phyloP scores from a whole-genome alignment of 2,329 filamentous ascomycete genomes.

The Colletotrichum sansevieriae region DNA sequence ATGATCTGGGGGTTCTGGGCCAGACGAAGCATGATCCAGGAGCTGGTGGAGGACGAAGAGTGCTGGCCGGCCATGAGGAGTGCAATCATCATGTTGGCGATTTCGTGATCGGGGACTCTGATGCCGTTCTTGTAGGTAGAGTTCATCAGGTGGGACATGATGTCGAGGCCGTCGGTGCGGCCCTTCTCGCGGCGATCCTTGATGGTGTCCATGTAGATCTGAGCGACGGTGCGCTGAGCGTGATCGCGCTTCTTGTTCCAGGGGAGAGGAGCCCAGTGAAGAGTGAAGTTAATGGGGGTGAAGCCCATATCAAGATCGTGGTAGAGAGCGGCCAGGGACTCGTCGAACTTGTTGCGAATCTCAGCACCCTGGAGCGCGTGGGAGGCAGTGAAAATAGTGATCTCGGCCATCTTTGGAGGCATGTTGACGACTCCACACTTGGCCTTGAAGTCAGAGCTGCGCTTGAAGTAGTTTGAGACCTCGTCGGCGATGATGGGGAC shows the following conservation, averaged over 20 bases:
- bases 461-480: slow-evolving; percentile 79
- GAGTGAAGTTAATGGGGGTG: slow-evolving; percentile 88
- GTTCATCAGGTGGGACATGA: slow-evolving; percentile 92
- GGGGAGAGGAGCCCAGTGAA: slow-evolving; percentile 90
- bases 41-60: slow-evolving; percentile 85
- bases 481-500: slow-evolving; percentile 84
- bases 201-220: slow-evolving; percentile 87
- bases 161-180: slow-evolving; percentile 73
- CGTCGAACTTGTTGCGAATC: slow-evolving; percentile 84
- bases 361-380: slow-evolving; percentile 87
- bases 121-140: slow-evolving; percentile 87
- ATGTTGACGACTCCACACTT: slow-evolving; percentile 78
- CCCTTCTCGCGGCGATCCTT: slow-evolving; percentile 72
- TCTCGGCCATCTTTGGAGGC: slow-evolving; percentile 81
- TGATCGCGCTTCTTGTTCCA: slow-evolving; percentile 86
- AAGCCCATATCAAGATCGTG: slow-evolving; percentile 94
- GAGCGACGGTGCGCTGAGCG: slow-evolving; percentile 83
- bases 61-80: slow-evolving; percentile 94
- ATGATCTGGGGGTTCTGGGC: slow-evolving; percentile 82
- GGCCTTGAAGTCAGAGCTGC: slow-evolving; percentile 74
- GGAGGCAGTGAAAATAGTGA: slow-evolving; percentile 91
- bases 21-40: slow-evolving; percentile 88
- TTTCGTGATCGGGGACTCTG: slow-evolving; percentile 83
- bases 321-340: slow-evolving; percentile 84
- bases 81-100: slow-evolving; percentile 95